phyloP scores from a whole-genome alignment of 2,329 filamentous ascomycete genomes.

The Ramularia endophylla region DNA sequence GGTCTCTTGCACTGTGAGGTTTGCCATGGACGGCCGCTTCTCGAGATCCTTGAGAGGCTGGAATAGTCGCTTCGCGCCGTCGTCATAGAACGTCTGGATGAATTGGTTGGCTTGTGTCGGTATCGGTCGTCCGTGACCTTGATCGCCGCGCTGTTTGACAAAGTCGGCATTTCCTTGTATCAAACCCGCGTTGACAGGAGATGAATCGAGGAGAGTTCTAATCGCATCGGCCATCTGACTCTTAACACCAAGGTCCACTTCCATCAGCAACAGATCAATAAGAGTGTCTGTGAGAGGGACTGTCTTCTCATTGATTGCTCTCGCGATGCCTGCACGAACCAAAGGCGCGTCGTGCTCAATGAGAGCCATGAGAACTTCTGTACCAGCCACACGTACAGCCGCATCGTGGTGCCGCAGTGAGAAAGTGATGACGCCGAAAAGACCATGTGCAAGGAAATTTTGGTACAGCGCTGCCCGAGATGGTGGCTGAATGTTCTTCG shows the following conservation, averaged over 20 bases:
- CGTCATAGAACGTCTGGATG: conserved; percentile 82
- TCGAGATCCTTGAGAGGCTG: conserved; percentile 79
- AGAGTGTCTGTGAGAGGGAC: conserved; percentile 83
- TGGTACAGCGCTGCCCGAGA: conserved; percentile 76
- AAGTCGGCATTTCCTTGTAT: conserved; percentile 63
- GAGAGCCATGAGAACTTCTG: conserved; percentile 86
- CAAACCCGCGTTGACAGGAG: conserved; percentile 53
- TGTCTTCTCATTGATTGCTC: conserved; percentile 81
- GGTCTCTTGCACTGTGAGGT: conserved; percentile 74
- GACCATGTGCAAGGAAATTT: conserved; percentile 81
- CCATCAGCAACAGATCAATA: conserved; percentile 83
- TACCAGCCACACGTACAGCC: conserved; percentile 80
- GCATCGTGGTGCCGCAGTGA: conserved; percentile 81
- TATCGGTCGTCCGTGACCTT: conserved; percentile 13
- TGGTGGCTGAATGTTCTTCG: conserved; percentile 86
- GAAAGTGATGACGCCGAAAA: conserved; percentile 86
- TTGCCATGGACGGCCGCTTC: conserved; percentile 41
- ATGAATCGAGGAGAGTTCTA: conserved; percentile 81
- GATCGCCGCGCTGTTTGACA: conserved; percentile 50
- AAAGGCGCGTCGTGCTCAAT: conserved; percentile 94
- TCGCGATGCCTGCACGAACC: conserved; percentile 89
- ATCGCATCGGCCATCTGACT: conserved; percentile 93
- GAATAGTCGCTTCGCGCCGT: conserved; percentile 79
- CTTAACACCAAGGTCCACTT: conserved; percentile 90
- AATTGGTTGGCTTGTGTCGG: conserved; percentile 74